Conservation (phyloP, 2,329 filamentous ascomycete species). For the Talaromyces albobiverticillius region DNA sequence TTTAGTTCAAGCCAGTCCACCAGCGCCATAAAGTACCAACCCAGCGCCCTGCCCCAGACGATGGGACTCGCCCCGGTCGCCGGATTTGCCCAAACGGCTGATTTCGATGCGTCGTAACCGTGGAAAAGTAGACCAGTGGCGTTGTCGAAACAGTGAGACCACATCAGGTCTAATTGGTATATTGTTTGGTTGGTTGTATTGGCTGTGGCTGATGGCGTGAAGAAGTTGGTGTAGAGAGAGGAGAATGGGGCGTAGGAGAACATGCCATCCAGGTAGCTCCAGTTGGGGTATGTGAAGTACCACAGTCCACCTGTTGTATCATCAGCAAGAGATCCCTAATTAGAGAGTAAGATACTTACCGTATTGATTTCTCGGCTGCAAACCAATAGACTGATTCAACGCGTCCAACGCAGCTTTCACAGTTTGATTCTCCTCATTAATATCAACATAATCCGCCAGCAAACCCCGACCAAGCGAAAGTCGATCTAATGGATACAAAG, state of each 20-base stretch:
- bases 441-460: slow-evolving; percentile 16
- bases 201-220: slow-evolving; percentile 34
- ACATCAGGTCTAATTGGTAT: slow-evolving; percentile 47
- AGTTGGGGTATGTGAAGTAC: slow-evolving; percentile 45
- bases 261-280: slow-evolving; percentile 56
- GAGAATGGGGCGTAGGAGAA: slow-evolving; percentile 49
- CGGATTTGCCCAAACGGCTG: slow-evolving; percentile 52
- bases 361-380: slow-evolving; percentile 19
- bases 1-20: slow-evolving; percentile 51
- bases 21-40: slow-evolving; percentile 55
- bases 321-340: background rate
- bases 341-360: background rate
- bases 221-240: slow-evolving; percentile 33
- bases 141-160: slow-evolving; percentile 40
- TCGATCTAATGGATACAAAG: slow-evolving; percentile 20
- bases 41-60: slow-evolving; percentile 55
- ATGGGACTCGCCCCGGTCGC: slow-evolving; percentile 50
- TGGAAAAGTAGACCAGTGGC: slow-evolving; percentile 49
- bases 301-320: slow-evolving; percentile 12
- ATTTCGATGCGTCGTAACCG: slow-evolving; percentile 52
- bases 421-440: slow-evolving; percentile 7
- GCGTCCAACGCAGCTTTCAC: slow-evolving; percentile 18
- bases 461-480: slow-evolving; percentile 21
- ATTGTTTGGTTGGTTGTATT: slow-evolving; percentile 45
- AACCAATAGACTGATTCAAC: slow-evolving; percentile 20